phyloP scores from a whole-genome alignment of 805 yeast species.

The Pachysolen tannophilus region DNA sequence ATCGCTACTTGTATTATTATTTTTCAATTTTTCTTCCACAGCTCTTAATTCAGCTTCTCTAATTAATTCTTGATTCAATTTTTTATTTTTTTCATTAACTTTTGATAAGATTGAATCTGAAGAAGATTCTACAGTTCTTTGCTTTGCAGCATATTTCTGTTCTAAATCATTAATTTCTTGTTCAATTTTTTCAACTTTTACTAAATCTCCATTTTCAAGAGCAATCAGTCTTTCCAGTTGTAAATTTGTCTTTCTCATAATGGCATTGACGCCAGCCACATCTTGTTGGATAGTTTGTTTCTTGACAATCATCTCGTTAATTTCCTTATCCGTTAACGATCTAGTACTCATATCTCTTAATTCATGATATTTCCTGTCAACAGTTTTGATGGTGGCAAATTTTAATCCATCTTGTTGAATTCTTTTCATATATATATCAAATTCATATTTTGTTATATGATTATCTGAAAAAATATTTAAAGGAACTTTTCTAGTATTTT shows the following conservation, averaged over 20 bases:
- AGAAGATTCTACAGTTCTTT: no score
- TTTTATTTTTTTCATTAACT: conserved; percentile 81
- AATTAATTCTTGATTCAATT: conserved; percentile 65
- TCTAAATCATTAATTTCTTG: conserved; percentile 31
- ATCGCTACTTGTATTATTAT: conserved; percentile 44
- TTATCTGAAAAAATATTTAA: conserved; percentile 78
- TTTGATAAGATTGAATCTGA: conserved; percentile 46
- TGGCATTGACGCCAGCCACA: conserved; percentile 63
- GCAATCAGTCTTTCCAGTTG: conserved; percentile 75
- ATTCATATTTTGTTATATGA: conserved; percentile 63
- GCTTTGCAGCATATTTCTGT: conserved; percentile 26
- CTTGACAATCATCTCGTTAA: conserved; percentile 68
- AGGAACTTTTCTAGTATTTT: conserved; percentile 63
- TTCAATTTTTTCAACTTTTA: conserved; percentile 38
- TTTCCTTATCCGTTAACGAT: conserved; percentile 62
- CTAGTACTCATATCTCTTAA: conserved; percentile 55
- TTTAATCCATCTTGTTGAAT: conserved; percentile 47
- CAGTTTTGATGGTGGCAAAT: conserved; percentile 56
- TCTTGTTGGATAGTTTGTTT: conserved; percentile 57
- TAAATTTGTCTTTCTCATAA: conserved; percentile 62
- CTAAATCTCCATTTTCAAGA: conserved; percentile 42
- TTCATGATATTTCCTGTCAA: conserved; percentile 57
- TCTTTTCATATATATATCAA: conserved; percentile 56
- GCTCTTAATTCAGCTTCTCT: conserved; percentile 73
- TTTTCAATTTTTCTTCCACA: conserved; percentile 39